These are phyloP conservation scores for Fusarium illudens DNA, from an alignment of 2,329 filamentous ascomycete species.

Conservation along the genomic window DNA sequence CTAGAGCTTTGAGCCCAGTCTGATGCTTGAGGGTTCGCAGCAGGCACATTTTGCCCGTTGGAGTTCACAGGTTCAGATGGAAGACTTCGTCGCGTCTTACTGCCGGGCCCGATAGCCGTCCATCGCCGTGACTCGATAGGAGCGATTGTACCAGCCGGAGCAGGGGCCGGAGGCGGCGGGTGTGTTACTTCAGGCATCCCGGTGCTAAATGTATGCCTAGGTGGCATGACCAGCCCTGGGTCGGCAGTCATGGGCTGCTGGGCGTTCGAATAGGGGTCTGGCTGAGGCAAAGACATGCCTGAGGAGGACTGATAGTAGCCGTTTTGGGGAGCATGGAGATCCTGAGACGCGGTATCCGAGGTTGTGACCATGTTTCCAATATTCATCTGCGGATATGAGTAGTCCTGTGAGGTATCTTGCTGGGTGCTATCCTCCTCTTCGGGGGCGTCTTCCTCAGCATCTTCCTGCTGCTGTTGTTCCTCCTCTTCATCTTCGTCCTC, in stretches of 20 bases:
- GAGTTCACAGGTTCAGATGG: constrained; percentile 24
- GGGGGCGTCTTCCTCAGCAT: constrained; percentile 18
- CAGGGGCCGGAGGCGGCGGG: constrained; percentile 13
- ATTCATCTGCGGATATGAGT: constrained; percentile 44
- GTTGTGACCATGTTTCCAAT: constrained; percentile 41
- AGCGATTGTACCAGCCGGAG: constrained; percentile 18
- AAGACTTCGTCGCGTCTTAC: constrained; percentile 24
- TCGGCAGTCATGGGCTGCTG: constrained; percentile 19
- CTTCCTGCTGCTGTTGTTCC: constrained; percentile 17
- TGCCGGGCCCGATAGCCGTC: constrained; percentile 5
- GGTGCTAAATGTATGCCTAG: constrained; percentile 22
- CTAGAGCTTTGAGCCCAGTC: constrained; percentile 21
- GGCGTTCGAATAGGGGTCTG: constrained; percentile 24
- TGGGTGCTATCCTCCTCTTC: constrained; percentile 21
- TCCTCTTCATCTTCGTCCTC: constrained; percentile 29
- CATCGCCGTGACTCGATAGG: constrained; percentile 25
- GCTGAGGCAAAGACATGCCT: constrained; percentile 39
- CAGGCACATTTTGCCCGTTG: background rate
- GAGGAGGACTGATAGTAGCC: constrained; percentile 45
- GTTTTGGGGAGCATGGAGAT: constrained; percentile 25
- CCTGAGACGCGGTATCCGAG: constrained; percentile 29
- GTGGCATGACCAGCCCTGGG: constrained; percentile 24
- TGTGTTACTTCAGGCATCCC: constrained; percentile 23
- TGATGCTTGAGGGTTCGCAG: constrained; percentile 21
- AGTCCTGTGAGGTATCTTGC: constrained; percentile 27